Evolutionary conservation across 2,329 filamentous ascomycete genomes (phyloP).

Genomic region (Cytospora mali): DNA sequence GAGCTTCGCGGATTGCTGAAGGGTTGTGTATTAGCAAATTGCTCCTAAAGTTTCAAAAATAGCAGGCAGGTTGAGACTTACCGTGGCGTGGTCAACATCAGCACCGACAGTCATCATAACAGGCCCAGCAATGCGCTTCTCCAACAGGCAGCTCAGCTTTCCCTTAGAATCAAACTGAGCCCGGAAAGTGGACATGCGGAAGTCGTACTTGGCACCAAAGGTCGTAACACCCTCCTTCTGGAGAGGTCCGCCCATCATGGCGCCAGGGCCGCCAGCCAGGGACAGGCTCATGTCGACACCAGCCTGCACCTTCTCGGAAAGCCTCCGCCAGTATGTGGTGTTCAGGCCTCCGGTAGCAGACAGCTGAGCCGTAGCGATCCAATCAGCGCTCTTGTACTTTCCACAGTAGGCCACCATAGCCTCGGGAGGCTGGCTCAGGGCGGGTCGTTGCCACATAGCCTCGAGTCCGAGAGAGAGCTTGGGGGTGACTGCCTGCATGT

Average conservation of each 20-base stretch:
- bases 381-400: slow-evolving; percentile 88
- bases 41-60: background rate
- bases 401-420: slow-evolving; percentile 87
- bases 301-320: slow-evolving; percentile 94
- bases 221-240: slow-evolving; percentile 89
- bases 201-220: slow-evolving; percentile 96
- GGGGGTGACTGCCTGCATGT: slow-evolving; percentile 90
- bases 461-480: slow-evolving; percentile 86
- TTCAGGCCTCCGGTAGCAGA: slow-evolving; percentile 86
- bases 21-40: slow-evolving; percentile 31
- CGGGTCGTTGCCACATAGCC: slow-evolving; percentile 88
- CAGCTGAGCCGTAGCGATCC: slow-evolving; percentile 89
- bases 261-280: slow-evolving; percentile 66
- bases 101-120: slow-evolving; percentile 94
- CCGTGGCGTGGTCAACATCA: slow-evolving; percentile 94
- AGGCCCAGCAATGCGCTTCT: slow-evolving; percentile 93
- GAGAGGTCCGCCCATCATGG: slow-evolving; percentile 74
- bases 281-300: slow-evolving; percentile 93
- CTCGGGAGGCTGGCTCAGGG: slow-evolving; percentile 84
- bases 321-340: slow-evolving; percentile 88
- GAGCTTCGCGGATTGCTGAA: slow-evolving; percentile 89
- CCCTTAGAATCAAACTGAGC: slow-evolving; percentile 95
- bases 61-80: slow-evolving; percentile 53
- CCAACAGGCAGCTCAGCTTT: slow-evolving; percentile 87
- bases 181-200: slow-evolving; percentile 91